These are phyloP conservation scores for Ophiostoma sp. DNA, from an alignment of 2,329 filamentous ascomycete genomes.

Conservation along the genomic window DNA sequence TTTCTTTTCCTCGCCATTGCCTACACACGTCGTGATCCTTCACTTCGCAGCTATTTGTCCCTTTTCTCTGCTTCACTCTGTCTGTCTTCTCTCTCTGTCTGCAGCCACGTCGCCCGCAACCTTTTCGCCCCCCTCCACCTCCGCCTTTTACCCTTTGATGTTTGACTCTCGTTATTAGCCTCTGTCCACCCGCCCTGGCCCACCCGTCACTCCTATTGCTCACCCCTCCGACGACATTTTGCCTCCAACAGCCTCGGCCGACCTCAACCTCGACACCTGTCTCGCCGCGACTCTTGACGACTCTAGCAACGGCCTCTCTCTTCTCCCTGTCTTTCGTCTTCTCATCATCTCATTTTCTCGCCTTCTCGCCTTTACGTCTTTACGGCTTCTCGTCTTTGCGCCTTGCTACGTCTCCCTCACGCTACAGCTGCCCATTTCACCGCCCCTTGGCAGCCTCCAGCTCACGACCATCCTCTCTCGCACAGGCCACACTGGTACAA, in stretches of 20 bases:
- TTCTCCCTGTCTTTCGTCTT: too few species aligned
- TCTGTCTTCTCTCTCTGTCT: neutral
- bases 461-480: neutral
- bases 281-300: neutral
- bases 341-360: neutral
- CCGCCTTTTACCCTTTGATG: neutral
- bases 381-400: neutral
- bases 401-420: neutral
- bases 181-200: conserved; percentile 1
- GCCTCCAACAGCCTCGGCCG: neutral
- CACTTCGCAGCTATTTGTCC: neutral
- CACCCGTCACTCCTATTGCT: conserved; percentile 12
- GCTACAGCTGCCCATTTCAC: neutral
- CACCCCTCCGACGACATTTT: conserved; percentile 16
- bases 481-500: neutral
- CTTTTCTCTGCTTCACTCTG: neutral
- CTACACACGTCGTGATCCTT: conserved; percentile 15
- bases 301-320: neutral
- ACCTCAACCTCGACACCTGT: neutral
- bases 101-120: neutral
- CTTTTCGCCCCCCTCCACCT: neutral
- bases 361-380: neutral
- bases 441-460: conserved; percentile 7
- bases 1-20: conserved; percentile 1
- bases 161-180: conserved; percentile 1